Conservation (phyloP, 768 basidiomycete genomes). For the Suillus subluteus region DNA sequence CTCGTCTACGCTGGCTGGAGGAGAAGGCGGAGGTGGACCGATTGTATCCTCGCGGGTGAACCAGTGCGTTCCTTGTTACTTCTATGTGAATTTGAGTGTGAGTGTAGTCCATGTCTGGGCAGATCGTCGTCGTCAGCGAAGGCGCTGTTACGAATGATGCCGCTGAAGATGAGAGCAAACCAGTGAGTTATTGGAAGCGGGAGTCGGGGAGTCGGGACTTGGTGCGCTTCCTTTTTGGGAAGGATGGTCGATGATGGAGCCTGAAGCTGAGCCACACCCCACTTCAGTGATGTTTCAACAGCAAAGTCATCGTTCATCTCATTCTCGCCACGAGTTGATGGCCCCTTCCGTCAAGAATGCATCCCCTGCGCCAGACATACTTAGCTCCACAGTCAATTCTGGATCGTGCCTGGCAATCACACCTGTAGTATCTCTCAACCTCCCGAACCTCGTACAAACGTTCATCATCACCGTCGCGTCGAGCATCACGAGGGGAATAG, state of each 20-base stretch:
- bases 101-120: conserved; percentile 28
- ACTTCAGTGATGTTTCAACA: conserved; percentile 23
- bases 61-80: conserved; percentile 48
- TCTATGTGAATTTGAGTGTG: conserved; percentile 54
- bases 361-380: conserved; percentile 21
- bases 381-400: conserved; percentile 19
- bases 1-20: conserved; percentile 45
- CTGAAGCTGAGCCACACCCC: too few species aligned
- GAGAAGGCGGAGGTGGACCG: conserved; percentile 65
- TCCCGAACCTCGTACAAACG: conserved; percentile 79
- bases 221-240: too few species aligned
- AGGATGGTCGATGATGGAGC: too few species aligned
- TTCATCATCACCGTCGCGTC: conserved; percentile 80
- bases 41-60: conserved; percentile 33
- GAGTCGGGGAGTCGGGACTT: too few species aligned
- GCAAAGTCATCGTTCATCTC: conserved; percentile 17
- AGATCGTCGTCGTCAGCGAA: conserved; percentile 27
- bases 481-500: conserved; percentile 60
- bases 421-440: conserved; percentile 61
- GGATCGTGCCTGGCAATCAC: conserved; percentile 10
- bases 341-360: neutral
- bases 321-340: neutral
- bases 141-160: conserved; percentile 32
- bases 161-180: conserved; percentile 27
- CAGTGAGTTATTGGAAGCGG: too few species aligned